These are phyloP conservation scores for Sporothrix curviconia DNA, from an alignment of 2,329 filamentous ascomycete genomes.

Conservation along the genomic window DNA sequence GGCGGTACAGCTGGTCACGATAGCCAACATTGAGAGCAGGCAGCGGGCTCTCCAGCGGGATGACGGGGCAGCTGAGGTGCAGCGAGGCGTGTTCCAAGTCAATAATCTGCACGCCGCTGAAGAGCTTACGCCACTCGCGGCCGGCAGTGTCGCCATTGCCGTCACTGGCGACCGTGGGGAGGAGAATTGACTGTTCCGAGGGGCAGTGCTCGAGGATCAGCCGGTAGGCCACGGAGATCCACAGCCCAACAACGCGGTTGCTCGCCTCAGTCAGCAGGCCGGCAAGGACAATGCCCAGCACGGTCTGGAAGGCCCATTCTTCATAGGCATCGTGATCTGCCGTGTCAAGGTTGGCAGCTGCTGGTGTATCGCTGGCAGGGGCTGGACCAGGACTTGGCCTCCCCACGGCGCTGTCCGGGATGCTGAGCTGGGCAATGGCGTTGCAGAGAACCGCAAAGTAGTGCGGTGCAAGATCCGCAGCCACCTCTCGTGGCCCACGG, in stretches of 20 bases:
- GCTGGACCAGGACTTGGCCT: not conserved
- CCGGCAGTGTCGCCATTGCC: not conserved
- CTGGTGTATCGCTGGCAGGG: not conserved
- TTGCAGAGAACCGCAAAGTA: slow-evolving; percentile 18
- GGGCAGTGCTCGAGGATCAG: slow-evolving; percentile 19
- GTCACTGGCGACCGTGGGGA: not conserved
- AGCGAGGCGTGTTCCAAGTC: slow-evolving; percentile 20
- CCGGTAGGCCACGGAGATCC: slow-evolving; percentile 19
- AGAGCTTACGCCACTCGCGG: slow-evolving; percentile 18
- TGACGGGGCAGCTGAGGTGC: slow-evolving; percentile 16
- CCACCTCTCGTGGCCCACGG: slow-evolving; percentile 11
- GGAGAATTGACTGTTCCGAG: not conserved
- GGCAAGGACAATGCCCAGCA: slow-evolving; percentile 18
- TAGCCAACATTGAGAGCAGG: slow-evolving; percentile 9
- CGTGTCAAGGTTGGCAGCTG: not conserved
- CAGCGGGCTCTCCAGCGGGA: slow-evolving; percentile 16
- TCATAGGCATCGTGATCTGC: slow-evolving; percentile 1
- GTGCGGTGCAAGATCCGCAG: slow-evolving; percentile 16
- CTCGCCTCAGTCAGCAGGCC: slow-evolving; percentile 17
- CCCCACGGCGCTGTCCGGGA: slow-evolving; percentile 16
- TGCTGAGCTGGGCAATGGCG: slow-evolving; percentile 18
- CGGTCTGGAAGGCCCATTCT: slow-evolving; percentile 21
- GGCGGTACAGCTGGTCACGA: slow-evolving; percentile 18
- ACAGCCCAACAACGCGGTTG: slow-evolving; percentile 13
- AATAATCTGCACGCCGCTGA: slow-evolving; percentile 18